Evolutionary conservation across 371 early-diverging fungal genomes (phyloP).

Genomic region (Mucor indicus): DNA sequence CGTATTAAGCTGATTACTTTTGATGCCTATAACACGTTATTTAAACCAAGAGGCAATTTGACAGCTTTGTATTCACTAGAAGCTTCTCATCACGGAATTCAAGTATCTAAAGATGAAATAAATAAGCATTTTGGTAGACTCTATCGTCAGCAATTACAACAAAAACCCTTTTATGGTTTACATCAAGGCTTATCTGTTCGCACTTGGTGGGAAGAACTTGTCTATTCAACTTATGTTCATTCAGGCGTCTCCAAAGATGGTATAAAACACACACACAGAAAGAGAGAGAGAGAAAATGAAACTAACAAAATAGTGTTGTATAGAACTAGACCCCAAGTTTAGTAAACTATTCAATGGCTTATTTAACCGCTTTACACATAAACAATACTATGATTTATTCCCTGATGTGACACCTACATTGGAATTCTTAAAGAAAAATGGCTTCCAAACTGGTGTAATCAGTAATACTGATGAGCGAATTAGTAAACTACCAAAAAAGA

Average conservation of each 20-base stretch:
- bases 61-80: conserved; percentile 27
- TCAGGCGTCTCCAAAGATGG: conserved; percentile 25
- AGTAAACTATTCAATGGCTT: conserved; percentile 22
- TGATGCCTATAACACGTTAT: conserved; percentile 42
- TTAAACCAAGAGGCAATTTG: conserved; percentile 32
- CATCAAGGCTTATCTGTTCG: conserved; percentile 23
- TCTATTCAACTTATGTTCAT: conserved; percentile 27
- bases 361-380: conserved; percentile 27
- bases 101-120: conserved; percentile 21
- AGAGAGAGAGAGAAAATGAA: too few relatives aligned
- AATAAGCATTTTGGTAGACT: conserved; percentile 26
- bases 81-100: conserved; percentile 25
- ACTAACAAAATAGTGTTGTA: too few relatives aligned
- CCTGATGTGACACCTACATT: conserved; percentile 28
- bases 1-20: conserved; percentile 32
- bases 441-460: conserved; percentile 33
- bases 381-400: conserved; percentile 31
- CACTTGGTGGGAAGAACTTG: conserved; percentile 39
- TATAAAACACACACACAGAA: background rate
- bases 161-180: conserved; percentile 37
- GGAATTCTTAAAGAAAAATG: conserved; percentile 20
- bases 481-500: conserved; percentile 16
- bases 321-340: conserved; percentile 28
- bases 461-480: conserved; percentile 43
- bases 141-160: conserved; percentile 22